Percentiles rank a stretch among this genome's conserved stretches.
phyloP scores from a whole-genome alignment of 805 yeast species.

The Candida lessepsii region DNA sequence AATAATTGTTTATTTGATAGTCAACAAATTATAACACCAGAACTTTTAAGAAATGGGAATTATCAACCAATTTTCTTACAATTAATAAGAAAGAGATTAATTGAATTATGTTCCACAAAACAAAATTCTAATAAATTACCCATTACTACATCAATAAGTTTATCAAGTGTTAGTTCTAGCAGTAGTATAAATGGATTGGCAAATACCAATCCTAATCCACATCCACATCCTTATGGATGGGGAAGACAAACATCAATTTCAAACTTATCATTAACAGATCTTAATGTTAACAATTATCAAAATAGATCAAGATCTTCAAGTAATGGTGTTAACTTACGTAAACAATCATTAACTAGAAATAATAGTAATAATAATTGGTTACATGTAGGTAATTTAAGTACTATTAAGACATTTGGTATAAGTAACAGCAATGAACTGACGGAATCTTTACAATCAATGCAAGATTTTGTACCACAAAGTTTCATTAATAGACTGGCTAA shows the following conservation, averaged over 20 bases:
- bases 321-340: slow-evolving; percentile 37
- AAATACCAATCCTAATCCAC: too few relatives aligned
- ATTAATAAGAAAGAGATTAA: slow-evolving; percentile 39
- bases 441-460: slow-evolving; percentile 44
- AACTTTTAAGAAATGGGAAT: slow-evolving; percentile 28
- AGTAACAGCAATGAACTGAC: slow-evolving; percentile 26
- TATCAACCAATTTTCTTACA: slow-evolving; percentile 41
- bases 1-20: slow-evolving; percentile 29
- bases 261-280: slow-evolving; percentile 39
- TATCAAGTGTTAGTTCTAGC: slow-evolving; percentile 14
- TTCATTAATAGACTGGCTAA: slow-evolving; percentile 33
- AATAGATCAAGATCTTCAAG: slow-evolving; percentile 28
- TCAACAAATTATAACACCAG: slow-evolving; percentile 32
- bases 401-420: slow-evolving; percentile 20
- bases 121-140: slow-evolving; percentile 21
- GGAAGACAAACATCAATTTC: slow-evolving; percentile 39
- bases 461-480: slow-evolving; percentile 43
- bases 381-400: slow-evolving; percentile 43
- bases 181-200: slow-evolving; percentile 4
- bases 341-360: slow-evolving; percentile 44
- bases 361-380: slow-evolving; percentile 41
- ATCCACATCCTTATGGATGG: slow-evolving; percentile 14
- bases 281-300: slow-evolving; percentile 32
- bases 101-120: slow-evolving; percentile 37
- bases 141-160: slow-evolving; percentile 23